Conservation (phyloP, 805 yeast species). For the Maudiozyma bulderi region DNA sequence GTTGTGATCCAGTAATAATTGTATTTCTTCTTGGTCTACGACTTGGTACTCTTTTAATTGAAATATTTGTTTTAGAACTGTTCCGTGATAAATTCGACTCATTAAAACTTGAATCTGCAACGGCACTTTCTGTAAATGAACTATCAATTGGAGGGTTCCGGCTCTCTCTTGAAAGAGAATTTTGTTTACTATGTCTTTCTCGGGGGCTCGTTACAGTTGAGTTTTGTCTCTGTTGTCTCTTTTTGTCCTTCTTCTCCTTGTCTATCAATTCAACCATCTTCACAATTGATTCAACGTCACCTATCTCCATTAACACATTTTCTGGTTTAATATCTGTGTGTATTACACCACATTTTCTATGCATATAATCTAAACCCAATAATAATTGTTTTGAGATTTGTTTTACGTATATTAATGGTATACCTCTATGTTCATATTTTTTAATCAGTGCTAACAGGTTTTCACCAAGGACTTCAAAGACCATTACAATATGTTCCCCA, state of each 20-base stretch:
- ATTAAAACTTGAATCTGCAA: not conserved
- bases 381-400: conserved; percentile 73
- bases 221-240: conserved; percentile 34
- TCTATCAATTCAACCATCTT: conserved; percentile 54
- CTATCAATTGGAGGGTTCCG: not conserved
- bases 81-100: not conserved
- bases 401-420: conserved; percentile 68
- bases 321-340: conserved; percentile 76
- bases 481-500: conserved; percentile 93
- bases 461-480: conserved; percentile 94
- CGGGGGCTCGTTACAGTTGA: conserved; percentile 8
- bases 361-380: conserved; percentile 56
- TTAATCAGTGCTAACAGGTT: conserved; percentile 77
- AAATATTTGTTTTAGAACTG: conserved; percentile 2
- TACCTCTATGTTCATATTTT: conserved; percentile 65
- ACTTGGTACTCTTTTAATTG: conserved; percentile 11
- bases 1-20: conserved; percentile 83
- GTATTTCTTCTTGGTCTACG: conserved; percentile 59
- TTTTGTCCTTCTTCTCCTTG: conserved; percentile 37
- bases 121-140: not conserved
- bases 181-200: not conserved
- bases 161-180: not conserved
- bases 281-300: conserved; percentile 73
- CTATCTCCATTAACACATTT: conserved; percentile 69
- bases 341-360: conserved; percentile 55